Evolutionary conservation across 768 basidiomycete genomes (phyloP), one percentile per base, ranked within the genome.

Genomic region (Rhodocollybia butyracea): DNA sequence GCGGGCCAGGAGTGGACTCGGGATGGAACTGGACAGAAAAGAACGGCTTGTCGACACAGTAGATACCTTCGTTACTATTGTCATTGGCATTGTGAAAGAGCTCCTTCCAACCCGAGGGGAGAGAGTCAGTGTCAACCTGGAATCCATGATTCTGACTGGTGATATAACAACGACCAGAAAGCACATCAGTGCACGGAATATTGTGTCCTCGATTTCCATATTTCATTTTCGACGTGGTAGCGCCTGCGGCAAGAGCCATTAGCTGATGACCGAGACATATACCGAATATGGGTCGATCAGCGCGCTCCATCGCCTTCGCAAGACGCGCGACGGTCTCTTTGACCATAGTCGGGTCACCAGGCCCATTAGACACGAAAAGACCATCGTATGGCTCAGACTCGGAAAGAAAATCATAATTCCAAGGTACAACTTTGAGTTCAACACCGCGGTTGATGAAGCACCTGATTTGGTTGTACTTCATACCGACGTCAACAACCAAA

Each of bases 11-110:
- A 2, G 91, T 92, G 29, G 91, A 93, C 70, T 99, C 97, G 22
- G 97, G 97, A 70, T 99, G 97, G 80, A 99, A 99, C 68, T 99
- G 97, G 19, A 98, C 96, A 21, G 96, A 98, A 73, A 99, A 98
- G 79, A 91, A 97, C 0, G 97, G 96, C 61, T 91, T 91, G 68
- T 86, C 82, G 58, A 88, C 85, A 72, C 84, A 95, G 73, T 93
- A 96, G 60, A 99, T 94, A 57, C 97, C 97, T 70, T 99, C 97
- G 68, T 99, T 99, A 68, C 92, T 94, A 46, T 84, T 86, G 66
- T 99, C 97, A 70, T 98, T 99, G 52, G 97, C 96, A 66, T 99
- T 99, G 63, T 79, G 78, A 78, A 98, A 99, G 22, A 99, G 76
- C 69, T 95, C 94, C 67, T 87, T 88, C 97, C 97, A 99, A 1